Evolutionary conservation across 768 basidiomycete genomes (phyloP), one percentile per base, ranked within the genome.

Genomic region (Leucosporidium yakuticum): DNA sequence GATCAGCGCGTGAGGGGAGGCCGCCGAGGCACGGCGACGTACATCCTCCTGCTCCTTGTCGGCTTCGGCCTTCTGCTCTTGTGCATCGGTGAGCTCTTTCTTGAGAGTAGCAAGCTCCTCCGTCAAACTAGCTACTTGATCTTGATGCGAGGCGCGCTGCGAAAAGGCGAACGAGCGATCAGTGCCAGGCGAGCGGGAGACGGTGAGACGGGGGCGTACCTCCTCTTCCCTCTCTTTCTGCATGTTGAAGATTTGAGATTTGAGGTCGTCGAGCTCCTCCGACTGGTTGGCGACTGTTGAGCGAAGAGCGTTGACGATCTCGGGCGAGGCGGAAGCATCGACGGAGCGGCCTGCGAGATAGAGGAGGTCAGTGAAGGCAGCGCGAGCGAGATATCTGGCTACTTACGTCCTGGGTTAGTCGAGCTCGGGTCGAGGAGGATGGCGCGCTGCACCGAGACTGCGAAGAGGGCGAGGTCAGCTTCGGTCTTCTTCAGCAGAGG

Each of bases 281-380:
- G 87, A 84, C 76, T 97, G 93, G 49, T 84, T 85, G 49, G 85
- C 85, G 69, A 98, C 87, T 62, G 89, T 87, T 51, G 89, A 88
- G 39, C 90, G 86, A 66, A 98, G 82, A 8, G 91, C 91, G 23
- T 85, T 83, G 70, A 97, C 87, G 49, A 98, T 81, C 80, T 90
- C 87, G 17, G 86, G 83, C 2, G 90, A 90, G 67, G 88, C 88
- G 15, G 83, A 82, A 19, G 84, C 83, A 63, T 90, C 81, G 44
- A 86, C 88, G 59, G 87, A 83, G 75, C 92, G 90, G 4, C 90
- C 81, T 21, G 89, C 85, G 79, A 89, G 89, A 90, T 53, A 7
- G 36, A 25, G 69, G 60, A 4, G 58, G 15, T 61, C 65, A 55
- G 50, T n/a, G 29, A 9, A 21, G 32, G 14, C 65, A n/a, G n/a